Evolutionary conservation across 305 asterid species (phyloP).

Genomic region (Lippia alba): DNA sequence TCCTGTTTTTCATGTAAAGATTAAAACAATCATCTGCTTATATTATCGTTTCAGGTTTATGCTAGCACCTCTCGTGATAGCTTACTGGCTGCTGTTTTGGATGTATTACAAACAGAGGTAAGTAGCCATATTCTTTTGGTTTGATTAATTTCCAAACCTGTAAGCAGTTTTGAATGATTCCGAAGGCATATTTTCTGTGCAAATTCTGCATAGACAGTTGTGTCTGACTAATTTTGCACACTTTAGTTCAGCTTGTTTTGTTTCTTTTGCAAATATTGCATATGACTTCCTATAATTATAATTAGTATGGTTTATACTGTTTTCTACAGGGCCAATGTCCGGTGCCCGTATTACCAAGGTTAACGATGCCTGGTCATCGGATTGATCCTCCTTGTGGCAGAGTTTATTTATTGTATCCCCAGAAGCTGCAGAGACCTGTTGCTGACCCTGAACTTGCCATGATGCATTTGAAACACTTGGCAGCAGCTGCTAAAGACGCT

Average conservation of each 20-base stretch:
- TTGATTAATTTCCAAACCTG: conserved; percentile 29
- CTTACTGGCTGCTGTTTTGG: conserved; percentile 96
- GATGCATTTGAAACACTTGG: conserved; percentile 95
- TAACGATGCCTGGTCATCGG: conserved; percentile 99
- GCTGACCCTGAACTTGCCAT: conserved; percentile 76
- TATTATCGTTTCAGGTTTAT: conserved; percentile 75
- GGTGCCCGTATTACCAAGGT: conserved; percentile 89
- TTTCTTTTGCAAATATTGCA: conserved; percentile 18
- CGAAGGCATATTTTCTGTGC: conserved; percentile 16
- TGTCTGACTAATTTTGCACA: conserved; percentile 24
- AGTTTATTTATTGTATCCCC: conserved; percentile 63
- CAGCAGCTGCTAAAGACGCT: conserved; percentile 98
- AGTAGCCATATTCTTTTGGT: conserved; percentile 54
- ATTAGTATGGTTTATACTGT: conserved; percentile 13
- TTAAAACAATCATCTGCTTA: conserved; percentile 29
- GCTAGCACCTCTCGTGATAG: conserved; percentile 98
- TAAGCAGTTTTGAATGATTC: conserved; percentile 31
- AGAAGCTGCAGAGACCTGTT: conserved; percentile 55
- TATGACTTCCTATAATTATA: conserved; percentile 16
- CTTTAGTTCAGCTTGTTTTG: conserved; percentile 5
- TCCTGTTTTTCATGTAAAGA: conserved; percentile 6
- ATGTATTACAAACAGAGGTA: conserved; percentile 95
- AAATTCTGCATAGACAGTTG: conserved; percentile 2
- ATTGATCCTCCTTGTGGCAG: conserved; percentile 99
- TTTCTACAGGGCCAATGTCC: conserved; percentile 91